These are phyloP conservation scores for Geranium incanum DNA, from an alignment of 441 rosid species.

Conservation along the genomic window DNA sequence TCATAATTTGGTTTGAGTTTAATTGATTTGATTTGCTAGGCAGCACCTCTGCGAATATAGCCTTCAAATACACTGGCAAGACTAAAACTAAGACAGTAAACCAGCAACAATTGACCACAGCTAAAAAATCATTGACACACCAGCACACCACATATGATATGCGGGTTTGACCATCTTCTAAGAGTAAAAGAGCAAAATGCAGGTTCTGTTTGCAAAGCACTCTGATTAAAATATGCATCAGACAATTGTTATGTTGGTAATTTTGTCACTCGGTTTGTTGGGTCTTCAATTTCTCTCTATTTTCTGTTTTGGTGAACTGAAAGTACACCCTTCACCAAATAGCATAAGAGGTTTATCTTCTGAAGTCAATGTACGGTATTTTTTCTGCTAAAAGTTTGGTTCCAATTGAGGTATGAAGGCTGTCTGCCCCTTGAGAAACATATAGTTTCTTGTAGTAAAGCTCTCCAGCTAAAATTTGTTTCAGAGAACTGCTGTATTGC, in stretches of 20 bases:
- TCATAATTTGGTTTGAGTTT: neutral
- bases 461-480: no score
- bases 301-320: neutral
- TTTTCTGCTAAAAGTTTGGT: neutral
- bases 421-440: neutral
- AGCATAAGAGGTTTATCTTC: neutral
- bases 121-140: neutral
- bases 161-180: no score
- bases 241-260: neutral
- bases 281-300: neutral
- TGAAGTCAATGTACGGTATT: neutral
- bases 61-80: neutral
- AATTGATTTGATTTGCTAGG: neutral
- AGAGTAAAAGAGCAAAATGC: no score
- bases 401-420: neutral
- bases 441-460: no score
- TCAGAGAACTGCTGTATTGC: no score
- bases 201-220: neutral
- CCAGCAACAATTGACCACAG: neutral
- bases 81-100: neutral
- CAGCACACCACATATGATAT: no score
- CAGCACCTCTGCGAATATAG: neutral
- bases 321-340: neutral
- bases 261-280: neutral
- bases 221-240: neutral